These are phyloP conservation scores for Botrytis aclada DNA, from an alignment of 2,329 filamentous ascomycete genomes.

Conservation along the genomic window DNA sequence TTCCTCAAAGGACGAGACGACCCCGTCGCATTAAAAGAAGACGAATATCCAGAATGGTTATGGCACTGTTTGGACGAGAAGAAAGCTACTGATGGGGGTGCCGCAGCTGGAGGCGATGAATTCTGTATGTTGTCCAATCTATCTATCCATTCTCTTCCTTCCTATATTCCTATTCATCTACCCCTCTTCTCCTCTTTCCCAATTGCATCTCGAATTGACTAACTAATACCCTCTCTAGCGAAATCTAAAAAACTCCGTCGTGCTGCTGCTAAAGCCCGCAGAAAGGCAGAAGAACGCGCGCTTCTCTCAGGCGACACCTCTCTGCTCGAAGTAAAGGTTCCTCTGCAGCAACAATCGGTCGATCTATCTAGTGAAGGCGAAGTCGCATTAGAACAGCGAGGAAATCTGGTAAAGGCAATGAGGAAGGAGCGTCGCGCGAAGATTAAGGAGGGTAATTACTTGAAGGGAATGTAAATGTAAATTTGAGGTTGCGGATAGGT, in stretches of 20 bases:
- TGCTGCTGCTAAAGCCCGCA: slow-evolving; percentile 63
- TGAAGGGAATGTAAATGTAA: slow-evolving; percentile 72
- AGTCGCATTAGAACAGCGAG: slow-evolving; percentile 50
- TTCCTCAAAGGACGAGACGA: slow-evolving; percentile 72
- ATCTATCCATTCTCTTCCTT: background rate
- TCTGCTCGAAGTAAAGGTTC: slow-evolving; percentile 64
- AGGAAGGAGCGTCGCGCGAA: slow-evolving; percentile 68
- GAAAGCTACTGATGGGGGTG: slow-evolving; percentile 51
- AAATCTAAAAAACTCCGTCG: slow-evolving; percentile 82
- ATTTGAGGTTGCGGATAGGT: background rate
- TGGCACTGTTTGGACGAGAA: slow-evolving; percentile 67
- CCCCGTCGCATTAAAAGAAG: slow-evolving; percentile 69
- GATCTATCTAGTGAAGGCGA: slow-evolving; percentile 57
- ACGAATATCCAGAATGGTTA: slow-evolving; percentile 77
- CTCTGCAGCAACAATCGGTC: slow-evolving; percentile 72
- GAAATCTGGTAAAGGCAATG: slow-evolving; percentile 67
- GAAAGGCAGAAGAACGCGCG: slow-evolving; percentile 55
- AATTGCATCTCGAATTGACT: background rate
- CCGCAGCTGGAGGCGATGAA: slow-evolving; percentile 62
- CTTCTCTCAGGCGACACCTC: slow-evolving; percentile 64
- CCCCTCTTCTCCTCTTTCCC: no score
- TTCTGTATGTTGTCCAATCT: slow-evolving; percentile 62
- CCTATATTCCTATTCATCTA: background rate
- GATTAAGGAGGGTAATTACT: slow-evolving; percentile 85
- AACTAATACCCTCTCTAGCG: slow-evolving; percentile 46